A percentile compares a stretch with the other conserved stretches of the same genome.
Evolutionary conservation across 768 basidiomycete species (phyloP).

Genomic region (Lactarius deliciosus): DNA sequence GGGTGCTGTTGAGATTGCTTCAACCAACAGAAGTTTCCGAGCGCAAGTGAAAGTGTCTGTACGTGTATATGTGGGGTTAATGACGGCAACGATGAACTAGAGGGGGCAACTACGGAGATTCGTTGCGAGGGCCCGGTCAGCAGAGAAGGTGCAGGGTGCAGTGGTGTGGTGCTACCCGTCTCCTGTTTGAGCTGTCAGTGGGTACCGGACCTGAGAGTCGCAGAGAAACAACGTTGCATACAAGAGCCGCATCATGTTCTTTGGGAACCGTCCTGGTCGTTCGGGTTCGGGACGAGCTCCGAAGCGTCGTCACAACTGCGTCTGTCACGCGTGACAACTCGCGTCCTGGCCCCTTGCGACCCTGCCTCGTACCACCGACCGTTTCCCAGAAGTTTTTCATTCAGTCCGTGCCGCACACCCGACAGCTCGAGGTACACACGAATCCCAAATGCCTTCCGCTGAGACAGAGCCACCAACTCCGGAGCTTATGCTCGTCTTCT

Average conservation of each 20-base stretch:
- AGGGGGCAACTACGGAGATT: constrained; percentile 11
- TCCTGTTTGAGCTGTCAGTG: background rate
- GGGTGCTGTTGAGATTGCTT: background rate
- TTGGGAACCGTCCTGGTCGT: background rate
- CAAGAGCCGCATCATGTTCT: background rate
- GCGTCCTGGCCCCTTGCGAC: constrained; percentile 7
- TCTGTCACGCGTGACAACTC: constrained; percentile 25
- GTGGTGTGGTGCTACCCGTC: background rate
- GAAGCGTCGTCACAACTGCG: constrained; percentile 3
- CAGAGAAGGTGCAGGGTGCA: background rate
- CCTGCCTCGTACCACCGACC: background rate
- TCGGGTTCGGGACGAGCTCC: constrained; percentile 14
- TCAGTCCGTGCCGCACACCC: constrained; percentile 1
- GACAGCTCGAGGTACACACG: constrained; percentile 1
- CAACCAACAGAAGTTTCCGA: background rate
- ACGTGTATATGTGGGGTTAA: background rate
- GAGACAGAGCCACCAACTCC: constrained; percentile 41
- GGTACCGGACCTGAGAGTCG: background rate
- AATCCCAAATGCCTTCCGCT: constrained; percentile 23
- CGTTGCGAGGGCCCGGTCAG: background rate
- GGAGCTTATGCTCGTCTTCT: constrained; percentile 75
- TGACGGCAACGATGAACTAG: constrained; percentile 13
- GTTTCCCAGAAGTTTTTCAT: background rate
- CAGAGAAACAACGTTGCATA: background rate
- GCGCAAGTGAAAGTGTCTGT: background rate